Evolutionary conservation across 139 green algal genomes (phyloP), one percentile per base, ranked within the genome.

Genomic region (Microglena sp.): DNA sequence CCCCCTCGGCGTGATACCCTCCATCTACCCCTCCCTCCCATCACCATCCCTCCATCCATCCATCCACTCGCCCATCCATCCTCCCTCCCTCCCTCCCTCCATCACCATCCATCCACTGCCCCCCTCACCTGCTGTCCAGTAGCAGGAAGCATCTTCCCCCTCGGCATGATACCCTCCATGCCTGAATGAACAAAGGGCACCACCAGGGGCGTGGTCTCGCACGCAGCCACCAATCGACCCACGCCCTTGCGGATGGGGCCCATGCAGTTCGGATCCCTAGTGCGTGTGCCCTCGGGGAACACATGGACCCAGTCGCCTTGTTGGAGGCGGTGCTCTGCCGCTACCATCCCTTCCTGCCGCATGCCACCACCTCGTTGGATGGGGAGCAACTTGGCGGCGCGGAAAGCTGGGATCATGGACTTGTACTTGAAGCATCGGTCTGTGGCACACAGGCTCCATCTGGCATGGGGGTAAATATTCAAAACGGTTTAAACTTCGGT

Each of bases 231-330:
- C 67, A 93, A 66, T 34, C 80, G 76, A 6, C 85, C 90, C 22
- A 96, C 82, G 26, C 90, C 90, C 66, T 84, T 79, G 45, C 83
- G 73, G 28, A 86, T 76, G n/a, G 79, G 71, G 3, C 71, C 65
- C 71, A 96, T 74, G 5, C 29, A 56, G 6, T 18, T 53, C 43
- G 46, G 46, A 30, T 88, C 75, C 0, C 65, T 68, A 30, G 69
- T 84, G 55, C 90, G 82, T 7, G 84, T 96, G 68, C 90, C 90
- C 71, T 96, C 90, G 0, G 90, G 90, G 59, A 96, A 96, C 22
- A 96, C 87, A 81, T 96, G 90, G 60, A 96, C 86, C 90, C 90
- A 96, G 31, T 93, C 87, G 5, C 90, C 90, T 1, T 54, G 45
- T 0, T 36, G 46, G 60, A 95, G 72, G 11, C 73, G 76, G 3